Base-by-base conservation (phyloP, 768 basidiomycete genomes). In the Mycena latifolia region DNA sequence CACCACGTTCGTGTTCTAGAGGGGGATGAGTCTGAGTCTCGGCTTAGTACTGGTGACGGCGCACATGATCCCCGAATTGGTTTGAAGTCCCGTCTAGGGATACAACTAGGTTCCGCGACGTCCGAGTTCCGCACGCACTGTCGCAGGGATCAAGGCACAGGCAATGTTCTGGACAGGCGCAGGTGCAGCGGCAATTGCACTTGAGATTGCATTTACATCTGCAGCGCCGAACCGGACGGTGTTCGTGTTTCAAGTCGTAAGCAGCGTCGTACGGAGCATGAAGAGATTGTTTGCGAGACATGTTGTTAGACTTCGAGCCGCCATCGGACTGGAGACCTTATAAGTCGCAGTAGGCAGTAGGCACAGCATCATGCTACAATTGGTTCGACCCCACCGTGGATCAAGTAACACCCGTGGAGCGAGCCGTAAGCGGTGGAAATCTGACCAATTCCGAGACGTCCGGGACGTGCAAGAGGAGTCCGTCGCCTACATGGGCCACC, bases 1-100 rank as follows among this genome's bases (percentile, higher is more conserved):
- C 33, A 78, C 69, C 18, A 79, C 75, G 55, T 77, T 76, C 7
- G 77, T 77, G 57, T 76, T 78, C 83, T 83, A n/a, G n/a, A 33
- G 4, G 3, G 29, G 25, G 9, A 24, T 48, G n/a, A 15, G 33
- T 12, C 7, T 20, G 24, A 33, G 14, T 45, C 20, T 43, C 27
- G 17, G 17, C 17, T 41, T 17, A 48, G 9, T 31, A n/a, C 8
- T n/a, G n/a, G n/a, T n/a, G 31, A 46, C 11, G 3, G 24, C 35
- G 61, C 47, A 81, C 79, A 74, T 71, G 75, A 27, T 50, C 65
- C 4, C 53, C 53, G n/a, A 54, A 54, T 14, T 54, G 53, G 35
- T 54, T 54, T 3, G 53, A 54, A 5, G 53, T 54, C 3, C 53
- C 53, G 22, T 54, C 53, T 5, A 54, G 24, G 22, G 22, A 54